A percentile compares a stretch with the other conserved stretches of the same genome.
phyloP scores from a whole-genome alignment of 2,329 filamentous ascomycete species.

The Bertia moriformis region DNA sequence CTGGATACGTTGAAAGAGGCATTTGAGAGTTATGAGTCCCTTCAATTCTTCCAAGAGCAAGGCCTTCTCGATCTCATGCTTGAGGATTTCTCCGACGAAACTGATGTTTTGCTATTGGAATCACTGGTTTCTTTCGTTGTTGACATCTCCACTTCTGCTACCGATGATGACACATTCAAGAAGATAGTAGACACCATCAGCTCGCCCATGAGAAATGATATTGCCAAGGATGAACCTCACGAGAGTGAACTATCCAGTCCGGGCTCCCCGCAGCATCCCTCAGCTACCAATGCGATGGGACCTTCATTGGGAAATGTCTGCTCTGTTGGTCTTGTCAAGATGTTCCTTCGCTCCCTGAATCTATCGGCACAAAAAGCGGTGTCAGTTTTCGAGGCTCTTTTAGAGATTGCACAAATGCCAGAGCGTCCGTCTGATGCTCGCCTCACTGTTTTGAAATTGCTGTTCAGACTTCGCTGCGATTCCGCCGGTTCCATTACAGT shows the following conservation, averaged over 20 bases:
- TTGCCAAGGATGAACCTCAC: constrained; percentile 1
- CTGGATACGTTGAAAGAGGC: constrained; percentile 21
- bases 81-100: constrained; percentile 25
- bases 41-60: constrained; percentile 7
- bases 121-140: constrained; percentile 29
- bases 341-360: constrained; percentile 42
- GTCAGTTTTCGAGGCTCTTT: constrained; percentile 27
- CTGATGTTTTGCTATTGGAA: constrained; percentile 26
- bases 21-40: constrained; percentile 13
- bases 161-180: constrained; percentile 22
- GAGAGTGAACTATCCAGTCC: constrained; percentile 10
- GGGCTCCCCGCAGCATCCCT: constrained; percentile 10
- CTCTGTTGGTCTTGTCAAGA: constrained; percentile 35
- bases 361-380: constrained; percentile 32
- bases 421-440: constrained; percentile 30
- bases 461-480: constrained; percentile 49
- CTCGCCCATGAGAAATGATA: constrained; percentile 12
- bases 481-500: constrained; percentile 41
- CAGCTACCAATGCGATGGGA: background rate
- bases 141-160: constrained; percentile 22
- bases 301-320: constrained; percentile 33
- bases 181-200: constrained; percentile 14
- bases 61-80: constrained; percentile 26
- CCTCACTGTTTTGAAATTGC: constrained; percentile 34
- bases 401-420: constrained; percentile 28